Evolutionary conservation across 1,284 basidiomycete genomes (phyloP).

Genomic region (Apiotrichum siamense): DNA sequence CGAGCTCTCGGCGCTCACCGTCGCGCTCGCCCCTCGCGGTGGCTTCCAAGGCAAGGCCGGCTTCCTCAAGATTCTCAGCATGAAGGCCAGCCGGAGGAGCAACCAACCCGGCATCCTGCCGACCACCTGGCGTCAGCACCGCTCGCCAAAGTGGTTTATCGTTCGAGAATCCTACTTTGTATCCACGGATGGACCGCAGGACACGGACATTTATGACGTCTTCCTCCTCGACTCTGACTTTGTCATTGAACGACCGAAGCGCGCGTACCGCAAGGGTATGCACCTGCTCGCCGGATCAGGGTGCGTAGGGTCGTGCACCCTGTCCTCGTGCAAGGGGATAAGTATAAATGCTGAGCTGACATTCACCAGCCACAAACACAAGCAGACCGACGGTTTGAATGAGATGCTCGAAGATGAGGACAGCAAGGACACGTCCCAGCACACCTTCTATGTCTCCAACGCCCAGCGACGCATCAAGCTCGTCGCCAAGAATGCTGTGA

Average conservation of each 20-base stretch:
- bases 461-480: conserved; percentile 84
- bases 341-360: neutral
- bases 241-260: conserved; percentile 59
- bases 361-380: neutral
- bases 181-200: conserved; percentile 74
- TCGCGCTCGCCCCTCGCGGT: conserved; percentile 73
- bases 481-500: conserved; percentile 78
- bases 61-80: conserved; percentile 56
- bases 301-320: conserved; percentile 1
- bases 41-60: conserved; percentile 81
- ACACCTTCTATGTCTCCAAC: conserved; percentile 91
- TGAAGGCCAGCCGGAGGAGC: conserved; percentile 48
- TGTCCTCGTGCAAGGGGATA: too few species aligned
- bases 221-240: conserved; percentile 91
- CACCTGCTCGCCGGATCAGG: conserved; percentile 30
- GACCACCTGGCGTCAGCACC: conserved; percentile 59
- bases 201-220: conserved; percentile 82
- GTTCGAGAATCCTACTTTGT: conserved; percentile 91
- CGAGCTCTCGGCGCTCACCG: conserved; percentile 84
- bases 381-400: neutral
- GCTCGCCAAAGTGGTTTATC: conserved; percentile 82
- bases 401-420: conserved; percentile 27
- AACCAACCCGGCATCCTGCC: conserved; percentile 48
- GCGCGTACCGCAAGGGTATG: conserved; percentile 43
- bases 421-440: conserved; percentile 51